A percentile compares a stretch with the other conserved stretches of the same genome.
phyloP scores from a whole-genome alignment of 768 basidiomycete species.

The Agaricus blazei region DNA sequence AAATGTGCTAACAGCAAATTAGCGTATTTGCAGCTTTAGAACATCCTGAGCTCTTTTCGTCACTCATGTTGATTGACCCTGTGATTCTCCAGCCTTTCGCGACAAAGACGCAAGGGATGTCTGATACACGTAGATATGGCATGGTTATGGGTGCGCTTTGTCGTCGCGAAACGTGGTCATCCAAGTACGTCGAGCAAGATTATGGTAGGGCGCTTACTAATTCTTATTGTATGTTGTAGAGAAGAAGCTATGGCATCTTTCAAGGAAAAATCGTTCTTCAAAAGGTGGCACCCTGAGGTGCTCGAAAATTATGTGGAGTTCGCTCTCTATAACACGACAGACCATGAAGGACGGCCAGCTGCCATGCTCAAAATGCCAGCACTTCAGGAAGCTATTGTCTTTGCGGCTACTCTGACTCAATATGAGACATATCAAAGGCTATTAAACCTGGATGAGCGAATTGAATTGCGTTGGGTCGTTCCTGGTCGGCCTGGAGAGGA shows the following conservation, averaged over 20 bases:
- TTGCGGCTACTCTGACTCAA: constrained; percentile 40
- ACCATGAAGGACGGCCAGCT: constrained; percentile 25
- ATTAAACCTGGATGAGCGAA: constrained; percentile 39
- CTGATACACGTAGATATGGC: constrained; percentile 12
- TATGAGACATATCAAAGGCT: constrained; percentile 39
- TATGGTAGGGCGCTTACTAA: neutral
- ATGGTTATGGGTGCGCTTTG: constrained; percentile 43
- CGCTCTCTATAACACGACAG: constrained; percentile 37
- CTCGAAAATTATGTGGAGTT: constrained; percentile 57
- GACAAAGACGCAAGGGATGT: constrained; percentile 4
- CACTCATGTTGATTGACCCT: constrained; percentile 75
- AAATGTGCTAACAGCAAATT: neutral
- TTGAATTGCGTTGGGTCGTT: constrained; percentile 52
- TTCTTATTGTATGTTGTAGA: constrained; percentile 25
- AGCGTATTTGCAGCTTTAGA: constrained; percentile 61
- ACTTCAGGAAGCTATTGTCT: constrained; percentile 60
- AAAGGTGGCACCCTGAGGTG: constrained; percentile 60
- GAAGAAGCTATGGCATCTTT: constrained; percentile 55
- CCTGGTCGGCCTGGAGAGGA: constrained; percentile 36
- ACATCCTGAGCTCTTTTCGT: constrained; percentile 63
- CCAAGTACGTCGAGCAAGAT: constrained; percentile 32
- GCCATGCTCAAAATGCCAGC: constrained; percentile 62
- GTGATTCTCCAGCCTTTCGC: constrained; percentile 42
- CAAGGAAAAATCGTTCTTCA: constrained; percentile 58
- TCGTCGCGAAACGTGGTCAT: constrained; percentile 61